phyloP scores from a whole-genome alignment of 345 rosid species.

The Cardiospermum halicacabum region DNA sequence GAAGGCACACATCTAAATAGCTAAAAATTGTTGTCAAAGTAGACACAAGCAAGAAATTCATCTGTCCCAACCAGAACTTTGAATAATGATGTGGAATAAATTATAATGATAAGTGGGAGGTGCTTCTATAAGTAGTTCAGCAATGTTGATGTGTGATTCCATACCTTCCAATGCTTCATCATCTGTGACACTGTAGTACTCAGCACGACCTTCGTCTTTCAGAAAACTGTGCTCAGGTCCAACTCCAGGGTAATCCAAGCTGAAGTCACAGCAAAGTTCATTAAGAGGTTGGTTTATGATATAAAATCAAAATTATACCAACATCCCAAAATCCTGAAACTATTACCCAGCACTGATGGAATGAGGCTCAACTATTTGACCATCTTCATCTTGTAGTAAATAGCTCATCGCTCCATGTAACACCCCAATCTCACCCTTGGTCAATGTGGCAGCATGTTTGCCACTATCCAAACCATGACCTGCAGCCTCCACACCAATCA shows the following conservation, averaged over 20 bases:
- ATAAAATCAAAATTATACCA: background rate
- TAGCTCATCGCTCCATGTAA: slow-evolving; percentile 98
- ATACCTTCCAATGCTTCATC: slow-evolving; percentile 90
- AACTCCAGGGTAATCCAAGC: slow-evolving; percentile 98
- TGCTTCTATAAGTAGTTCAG: background rate
- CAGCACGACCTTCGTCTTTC: slow-evolving; percentile 82
- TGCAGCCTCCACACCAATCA: slow-evolving; percentile 98
- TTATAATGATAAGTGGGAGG: background rate
- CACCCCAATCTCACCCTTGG: slow-evolving; percentile 84
- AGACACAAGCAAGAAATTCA: background rate
- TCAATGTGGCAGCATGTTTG: slow-evolving; percentile 89
- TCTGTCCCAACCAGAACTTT: background rate
- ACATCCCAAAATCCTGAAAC: background rate
- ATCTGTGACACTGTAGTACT: slow-evolving; percentile 73
- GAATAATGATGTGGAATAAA: too few relatives aligned
- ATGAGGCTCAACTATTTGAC: slow-evolving; percentile 90
- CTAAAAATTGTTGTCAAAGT: background rate
- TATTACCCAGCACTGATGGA: slow-evolving; percentile 93
- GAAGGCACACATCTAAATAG: background rate
- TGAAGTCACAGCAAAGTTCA: slow-evolving; percentile 16
- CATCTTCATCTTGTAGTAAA: slow-evolving; percentile 88
- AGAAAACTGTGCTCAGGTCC: slow-evolving; percentile 98
- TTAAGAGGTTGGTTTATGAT: background rate
- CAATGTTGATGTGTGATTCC: background rate
- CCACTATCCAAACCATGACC: slow-evolving; percentile 91